Conservation (phyloP, 495 filamentous ascomycete genomes). For the Penicillium atrosanguineum region DNA sequence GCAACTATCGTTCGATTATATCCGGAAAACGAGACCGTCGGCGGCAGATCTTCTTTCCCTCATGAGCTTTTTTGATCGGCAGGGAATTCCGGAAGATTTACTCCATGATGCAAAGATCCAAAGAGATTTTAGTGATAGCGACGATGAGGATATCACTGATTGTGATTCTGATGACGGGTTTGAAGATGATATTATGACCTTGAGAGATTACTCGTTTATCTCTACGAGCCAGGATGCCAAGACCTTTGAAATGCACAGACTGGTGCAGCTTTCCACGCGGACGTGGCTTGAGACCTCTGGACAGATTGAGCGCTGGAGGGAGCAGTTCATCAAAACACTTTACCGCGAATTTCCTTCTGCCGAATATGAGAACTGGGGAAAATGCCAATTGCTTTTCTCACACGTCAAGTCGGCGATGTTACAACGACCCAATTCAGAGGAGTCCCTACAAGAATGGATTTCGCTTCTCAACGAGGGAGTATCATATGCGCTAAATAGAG, state of each 20-base stretch:
- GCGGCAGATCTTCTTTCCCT: conserved; percentile 9
- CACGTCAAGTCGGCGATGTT: conserved; percentile 20
- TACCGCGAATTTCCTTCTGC: conserved; percentile 36
- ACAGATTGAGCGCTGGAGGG: conserved; percentile 37
- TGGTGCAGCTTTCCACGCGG: conserved; percentile 45
- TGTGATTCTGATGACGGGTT: not conserved
- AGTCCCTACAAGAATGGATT: not conserved
- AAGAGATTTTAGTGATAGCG: conserved; percentile 1
- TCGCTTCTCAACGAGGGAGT: conserved; percentile 2
- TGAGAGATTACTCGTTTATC: conserved; percentile 30
- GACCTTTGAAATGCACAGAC: conserved; percentile 45
- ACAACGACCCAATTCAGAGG: conserved; percentile 6
- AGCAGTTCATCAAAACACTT: conserved; percentile 37
- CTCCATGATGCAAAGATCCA: conserved; percentile 7
- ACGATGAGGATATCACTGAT: not conserved
- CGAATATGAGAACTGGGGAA: conserved; percentile 23
- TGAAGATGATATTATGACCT: conserved; percentile 3
- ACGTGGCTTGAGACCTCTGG: conserved; percentile 39
- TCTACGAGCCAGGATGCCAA: conserved; percentile 8
- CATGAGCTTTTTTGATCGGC: conserved; percentile 13
- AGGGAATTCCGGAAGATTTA: conserved; percentile 4
- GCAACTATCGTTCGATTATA: conserved; percentile 13
- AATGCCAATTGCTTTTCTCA: conserved; percentile 27
- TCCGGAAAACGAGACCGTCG: not conserved
- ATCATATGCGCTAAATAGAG: not conserved